These are phyloP conservation scores for Eleusine coracana DNA, from an alignment of 176 grass and related monocot genomes.

Conservation along the genomic window DNA sequence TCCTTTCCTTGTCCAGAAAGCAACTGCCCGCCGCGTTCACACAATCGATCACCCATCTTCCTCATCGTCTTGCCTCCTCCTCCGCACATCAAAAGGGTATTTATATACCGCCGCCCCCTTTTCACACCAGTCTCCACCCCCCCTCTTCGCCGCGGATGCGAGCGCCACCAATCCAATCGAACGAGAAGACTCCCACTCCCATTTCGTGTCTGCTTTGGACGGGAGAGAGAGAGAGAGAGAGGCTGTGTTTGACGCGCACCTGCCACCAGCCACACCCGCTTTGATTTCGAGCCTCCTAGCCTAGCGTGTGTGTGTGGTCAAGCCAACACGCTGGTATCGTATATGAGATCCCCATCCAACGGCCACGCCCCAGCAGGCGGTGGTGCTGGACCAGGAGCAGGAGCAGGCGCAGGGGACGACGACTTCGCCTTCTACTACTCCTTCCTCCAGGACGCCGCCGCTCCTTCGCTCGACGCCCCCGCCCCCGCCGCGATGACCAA, in stretches of 20 bases:
- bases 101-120: conserved; percentile 16
- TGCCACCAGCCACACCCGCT: conserved; percentile 17
- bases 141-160: not conserved
- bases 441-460: conserved; percentile 63
- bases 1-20: conserved; percentile 61
- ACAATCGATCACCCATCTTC: not conserved
- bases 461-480: not conserved
- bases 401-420: not conserved
- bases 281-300: no score
- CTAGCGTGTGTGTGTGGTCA: not conserved
- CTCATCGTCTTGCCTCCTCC: not conserved
- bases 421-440: conserved; percentile 73
- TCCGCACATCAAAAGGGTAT: conserved; percentile 3
- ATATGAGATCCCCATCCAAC: conserved; percentile 69
- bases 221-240: no score
- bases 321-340: not conserved
- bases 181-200: no score
- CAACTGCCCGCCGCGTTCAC: conserved; percentile 42
- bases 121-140: conserved; percentile 55
- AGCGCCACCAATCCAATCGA: not conserved
- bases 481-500: conserved; percentile 57
- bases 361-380: conserved; percentile 37
- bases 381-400: not conserved
- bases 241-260: conserved; percentile 38
- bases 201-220: no score